phyloP scores from a whole-genome alignment of 768 basidiomycete genomes.

The Favolaschia claudopus region DNA sequence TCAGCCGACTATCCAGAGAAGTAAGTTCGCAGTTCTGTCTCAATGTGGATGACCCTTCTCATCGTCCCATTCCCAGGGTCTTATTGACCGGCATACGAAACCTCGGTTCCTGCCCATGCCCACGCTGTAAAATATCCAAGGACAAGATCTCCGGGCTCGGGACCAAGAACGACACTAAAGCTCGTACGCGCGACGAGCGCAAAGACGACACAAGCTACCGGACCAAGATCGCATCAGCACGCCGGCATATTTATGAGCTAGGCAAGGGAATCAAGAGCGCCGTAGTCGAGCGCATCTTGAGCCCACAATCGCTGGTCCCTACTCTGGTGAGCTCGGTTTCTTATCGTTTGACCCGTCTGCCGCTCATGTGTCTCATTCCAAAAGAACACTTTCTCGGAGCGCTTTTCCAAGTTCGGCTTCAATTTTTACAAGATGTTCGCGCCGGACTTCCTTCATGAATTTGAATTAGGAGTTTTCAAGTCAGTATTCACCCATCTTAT shows the following conservation, averaged over 20 bases:
- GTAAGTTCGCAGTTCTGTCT: too few species aligned
- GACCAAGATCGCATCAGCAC: constrained; percentile 20
- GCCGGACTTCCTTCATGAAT: constrained; percentile 45
- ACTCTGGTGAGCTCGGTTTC: constrained; percentile 37
- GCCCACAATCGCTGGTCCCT: constrained; percentile 38
- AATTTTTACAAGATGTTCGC: constrained; percentile 36
- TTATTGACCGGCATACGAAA: constrained; percentile 34
- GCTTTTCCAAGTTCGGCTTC: constrained; percentile 25
- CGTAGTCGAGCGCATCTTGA: constrained; percentile 34
- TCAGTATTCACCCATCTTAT: constrained; percentile 39
- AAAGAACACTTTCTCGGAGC: constrained; percentile 42
- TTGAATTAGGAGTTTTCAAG: constrained; percentile 46
- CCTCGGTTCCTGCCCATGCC: constrained; percentile 37
- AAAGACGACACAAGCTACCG: constrained; percentile 17
- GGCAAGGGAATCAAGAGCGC: constrained; percentile 33
- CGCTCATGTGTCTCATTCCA: too few species aligned
- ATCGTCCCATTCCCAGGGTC: constrained; percentile 1
- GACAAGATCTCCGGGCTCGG: constrained; percentile 31
- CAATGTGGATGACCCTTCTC: too few species aligned
- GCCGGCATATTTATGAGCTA: constrained; percentile 36
- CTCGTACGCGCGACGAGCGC: constrained; percentile 5
- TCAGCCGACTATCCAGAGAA: constrained; percentile 2
- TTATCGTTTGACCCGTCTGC: too few species aligned
- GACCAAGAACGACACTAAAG: constrained; percentile 15
- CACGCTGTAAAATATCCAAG: constrained; percentile 34